Evolutionary conservation across 1,284 basidiomycete genomes (phyloP), one percentile per base, ranked within the genome.

Genomic region (Inonotus obliquus): DNA sequence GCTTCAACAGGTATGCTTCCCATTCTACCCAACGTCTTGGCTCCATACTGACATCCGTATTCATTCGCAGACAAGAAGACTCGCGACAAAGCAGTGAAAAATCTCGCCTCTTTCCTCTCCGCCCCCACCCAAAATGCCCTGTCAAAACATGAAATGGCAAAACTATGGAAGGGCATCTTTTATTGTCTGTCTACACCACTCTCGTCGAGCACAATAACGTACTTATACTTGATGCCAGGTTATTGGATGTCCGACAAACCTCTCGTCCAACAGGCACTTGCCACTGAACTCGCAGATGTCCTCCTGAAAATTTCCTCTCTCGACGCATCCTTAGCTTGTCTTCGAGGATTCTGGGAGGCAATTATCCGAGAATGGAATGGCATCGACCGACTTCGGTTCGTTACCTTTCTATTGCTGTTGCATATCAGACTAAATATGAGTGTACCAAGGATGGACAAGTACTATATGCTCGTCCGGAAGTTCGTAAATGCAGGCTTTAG

Each of bases 211-310:
- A 6, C 44, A 5, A 32, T 37, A 56, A n/a, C 13, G 32, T 45
- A 47, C 53, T 11, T 44, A 35, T 17, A 21, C 41, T 29, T 32
- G 6, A 27, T 53, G 4, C 0, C 61, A 96, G 94, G 94, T 71
- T 98, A 96, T 75, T 99, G 96, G 96, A 98, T 98, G 95, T 98
- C 94, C 2, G 96, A 99, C 77, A 99, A 99, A 73, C 96, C 96
- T 5, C 80, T 96, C 2, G 89, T 99, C 4, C 96, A 99, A 72
- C 97, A 99, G 74, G 87, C 87, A 2, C 82, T 99, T 6, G 94
- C 96, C 0, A 78, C 81, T 9, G 92, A 96, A 69, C 77, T 99
- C 25, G 87, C 96, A 10, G 86, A 93, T 62, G 79, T 98, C 38
- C 69, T 94, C 4, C 75, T 97, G 35, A 81, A 78, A 9, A 92